Base-by-base conservation (phyloP, 2,329 filamentous ascomycete species). In the Alternaria tenuissima region DNA sequence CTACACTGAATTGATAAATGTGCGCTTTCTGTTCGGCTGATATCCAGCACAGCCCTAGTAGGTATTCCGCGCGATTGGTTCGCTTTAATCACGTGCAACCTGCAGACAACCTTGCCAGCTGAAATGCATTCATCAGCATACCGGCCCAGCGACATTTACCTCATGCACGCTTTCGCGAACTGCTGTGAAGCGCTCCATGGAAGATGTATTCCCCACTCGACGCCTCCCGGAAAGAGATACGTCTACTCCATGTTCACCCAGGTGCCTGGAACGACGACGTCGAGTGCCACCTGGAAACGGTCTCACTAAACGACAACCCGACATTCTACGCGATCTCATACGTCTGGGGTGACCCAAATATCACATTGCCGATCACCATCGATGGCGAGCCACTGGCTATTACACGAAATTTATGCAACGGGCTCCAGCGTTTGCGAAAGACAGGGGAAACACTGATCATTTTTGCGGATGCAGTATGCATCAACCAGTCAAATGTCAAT, bases 401-500 rank as follows among this genome's bases (percentile, higher is more conserved):
- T 7, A 62, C 52, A 1, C 41, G 24, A 11, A 59, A 59, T 5
- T 34, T 62, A 3, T 12, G 18, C 9, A 52, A 55, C 11, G 34
- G 34, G 22, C 48, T 61, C 5, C 48, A 34, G 7, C n/a, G n/a
- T n/a, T n/a, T 57, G 4, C 53, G 55, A n/a, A 22, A 7, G 9
- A 14, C 20, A n/a, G n/a, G n/a, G n/a, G 20, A 47, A 4, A 6
- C n/a, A 0, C 30, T 52, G 12, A 12, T 49, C 6, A 20, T 62
- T 2, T 68, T 52, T 53, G 46, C 49, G 0, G 65, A 68, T 34
- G 64, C 62, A 34, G 36, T 59, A 2, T 68, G 64, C 28, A 63
- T 70, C 36, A 63, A 70, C 28, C 65, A 69, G 24, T 47, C 44
- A 0, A 48, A 67, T 38, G n/a, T 26, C 5, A 22, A 43, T 3